phyloP scores from a whole-genome alignment of 2,329 filamentous ascomycete species.

The Xylariaceae sp. region DNA sequence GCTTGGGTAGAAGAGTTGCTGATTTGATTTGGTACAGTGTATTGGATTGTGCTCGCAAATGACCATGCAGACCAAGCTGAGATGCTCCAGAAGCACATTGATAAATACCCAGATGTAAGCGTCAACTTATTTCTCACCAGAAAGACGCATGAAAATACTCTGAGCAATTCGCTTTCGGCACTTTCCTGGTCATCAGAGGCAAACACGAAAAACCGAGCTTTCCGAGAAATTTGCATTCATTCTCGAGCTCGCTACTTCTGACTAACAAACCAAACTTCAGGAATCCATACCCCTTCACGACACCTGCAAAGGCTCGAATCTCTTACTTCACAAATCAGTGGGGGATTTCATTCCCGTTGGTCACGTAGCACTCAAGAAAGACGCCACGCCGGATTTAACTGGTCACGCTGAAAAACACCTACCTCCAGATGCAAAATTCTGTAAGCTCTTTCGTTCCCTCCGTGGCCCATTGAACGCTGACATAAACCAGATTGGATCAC shows the following conservation, averaged over 20 bases:
- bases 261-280: too few relatives aligned
- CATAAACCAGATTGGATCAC: constrained; percentile 5
- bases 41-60: constrained; percentile 6
- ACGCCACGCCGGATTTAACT: constrained; percentile 1
- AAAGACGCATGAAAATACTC: not conserved
- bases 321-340: not conserved
- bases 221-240: too few relatives aligned
- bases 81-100: constrained; percentile 2
- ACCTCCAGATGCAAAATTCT: not conserved
- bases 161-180: not conserved
- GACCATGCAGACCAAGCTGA: not conserved
- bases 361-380: constrained; percentile 8
- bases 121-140: not conserved
- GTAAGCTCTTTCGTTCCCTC: not conserved
- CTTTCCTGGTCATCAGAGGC: not conserved
- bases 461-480: not conserved
- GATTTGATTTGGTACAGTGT: not conserved
- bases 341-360: constrained; percentile 4
- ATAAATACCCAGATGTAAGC: constrained; percentile 2
- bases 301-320: not conserved
- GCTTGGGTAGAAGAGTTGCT: too few relatives aligned
- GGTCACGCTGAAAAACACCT: not conserved
- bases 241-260: too few relatives aligned
- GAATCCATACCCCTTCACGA: too few relatives aligned
- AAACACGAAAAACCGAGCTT: too few relatives aligned